Conservation (phyloP, 208 protist species). For the Porcisia hertigi region DNA sequence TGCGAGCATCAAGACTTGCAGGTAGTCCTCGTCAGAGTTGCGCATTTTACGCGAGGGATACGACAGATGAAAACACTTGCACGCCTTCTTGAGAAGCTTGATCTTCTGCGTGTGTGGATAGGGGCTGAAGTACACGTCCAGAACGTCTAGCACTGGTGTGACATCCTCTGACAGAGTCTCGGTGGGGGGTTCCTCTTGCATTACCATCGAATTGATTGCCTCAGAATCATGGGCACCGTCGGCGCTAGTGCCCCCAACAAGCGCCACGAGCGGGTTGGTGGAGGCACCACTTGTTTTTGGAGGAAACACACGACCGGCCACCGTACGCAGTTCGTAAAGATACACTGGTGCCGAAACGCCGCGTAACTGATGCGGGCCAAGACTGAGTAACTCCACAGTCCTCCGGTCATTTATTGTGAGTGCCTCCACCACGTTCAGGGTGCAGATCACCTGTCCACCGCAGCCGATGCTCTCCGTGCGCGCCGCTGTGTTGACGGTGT, state of each 20-base stretch:
- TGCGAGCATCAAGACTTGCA: slow-evolving; percentile 10
- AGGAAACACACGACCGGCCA: slow-evolving; percentile 37
- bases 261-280: slow-evolving; percentile 17
- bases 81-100: slow-evolving; percentile 30
- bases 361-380: slow-evolving; percentile 47
- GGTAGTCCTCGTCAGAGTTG: slow-evolving; percentile 28
- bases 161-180: not conserved
- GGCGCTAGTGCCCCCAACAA: not conserved
- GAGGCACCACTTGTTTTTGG: not conserved
- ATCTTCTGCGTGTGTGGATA: slow-evolving; percentile 26
- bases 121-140: slow-evolving; percentile 37
- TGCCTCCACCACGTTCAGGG: slow-evolving; percentile 36
- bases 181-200: not conserved
- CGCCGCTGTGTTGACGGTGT: slow-evolving; percentile 78
- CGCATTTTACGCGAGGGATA: slow-evolving; percentile 13
- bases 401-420: slow-evolving; percentile 28
- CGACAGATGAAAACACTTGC: slow-evolving; percentile 30
- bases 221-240: not conserved
- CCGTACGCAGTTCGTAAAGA: slow-evolving; percentile 63
- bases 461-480: slow-evolving; percentile 69
- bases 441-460: slow-evolving; percentile 80
- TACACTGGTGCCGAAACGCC: slow-evolving; percentile 52
- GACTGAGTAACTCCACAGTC: slow-evolving; percentile 21
- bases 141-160: slow-evolving; percentile 15
- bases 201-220: not conserved